Percentiles rank a stretch among this genome's conserved stretches.
Evolutionary conservation across 176 grass and related monocot species (phyloP).

Genomic region (Puccinellia tenuiflora): DNA sequence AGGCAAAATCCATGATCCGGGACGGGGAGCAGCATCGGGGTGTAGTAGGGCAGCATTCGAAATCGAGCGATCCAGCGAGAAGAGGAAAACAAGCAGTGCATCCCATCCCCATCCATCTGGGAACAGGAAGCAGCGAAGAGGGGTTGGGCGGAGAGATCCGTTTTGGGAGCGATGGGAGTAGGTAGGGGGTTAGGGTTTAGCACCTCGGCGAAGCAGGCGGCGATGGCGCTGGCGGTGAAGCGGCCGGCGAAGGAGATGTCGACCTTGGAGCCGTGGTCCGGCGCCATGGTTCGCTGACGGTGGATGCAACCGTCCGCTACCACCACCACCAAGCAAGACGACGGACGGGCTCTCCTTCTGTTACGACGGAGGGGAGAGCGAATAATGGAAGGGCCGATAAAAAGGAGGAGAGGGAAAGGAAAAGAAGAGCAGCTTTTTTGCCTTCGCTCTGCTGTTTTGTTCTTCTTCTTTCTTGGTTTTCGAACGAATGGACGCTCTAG

Average conservation of each 20-base stretch:
- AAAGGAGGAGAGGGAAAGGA: neutral
- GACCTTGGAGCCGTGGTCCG: constrained; percentile 47
- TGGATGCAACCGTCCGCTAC: neutral
- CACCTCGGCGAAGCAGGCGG: constrained; percentile 95
- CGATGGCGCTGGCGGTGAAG: constrained; percentile 93
- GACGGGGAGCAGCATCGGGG: neutral
- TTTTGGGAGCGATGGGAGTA: neutral
- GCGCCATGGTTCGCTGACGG: constrained; percentile 29
- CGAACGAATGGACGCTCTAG: too few species aligned
- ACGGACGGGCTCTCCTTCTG: neutral
- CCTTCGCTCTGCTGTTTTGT: neutral
- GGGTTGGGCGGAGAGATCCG: neutral
- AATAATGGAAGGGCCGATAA: neutral
- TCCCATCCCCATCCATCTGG: neutral
- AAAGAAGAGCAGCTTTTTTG: neutral
- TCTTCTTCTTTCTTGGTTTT: neutral
- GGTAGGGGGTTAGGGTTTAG: neutral
- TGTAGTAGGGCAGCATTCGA: neutral
- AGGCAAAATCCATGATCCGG: neutral
- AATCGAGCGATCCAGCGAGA: neutral
- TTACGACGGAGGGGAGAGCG: neutral
- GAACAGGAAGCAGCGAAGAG: neutral
- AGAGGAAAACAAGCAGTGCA: neutral
- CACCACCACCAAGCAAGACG: neutral
- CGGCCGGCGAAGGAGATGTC: constrained; percentile 87